Percentiles rank a stretch among this genome's conserved stretches.
These are phyloP conservation scores for Curvularia eragrostidis DNA, from an alignment of 2,329 filamentous ascomycete genomes.

Conservation along the genomic window DNA sequence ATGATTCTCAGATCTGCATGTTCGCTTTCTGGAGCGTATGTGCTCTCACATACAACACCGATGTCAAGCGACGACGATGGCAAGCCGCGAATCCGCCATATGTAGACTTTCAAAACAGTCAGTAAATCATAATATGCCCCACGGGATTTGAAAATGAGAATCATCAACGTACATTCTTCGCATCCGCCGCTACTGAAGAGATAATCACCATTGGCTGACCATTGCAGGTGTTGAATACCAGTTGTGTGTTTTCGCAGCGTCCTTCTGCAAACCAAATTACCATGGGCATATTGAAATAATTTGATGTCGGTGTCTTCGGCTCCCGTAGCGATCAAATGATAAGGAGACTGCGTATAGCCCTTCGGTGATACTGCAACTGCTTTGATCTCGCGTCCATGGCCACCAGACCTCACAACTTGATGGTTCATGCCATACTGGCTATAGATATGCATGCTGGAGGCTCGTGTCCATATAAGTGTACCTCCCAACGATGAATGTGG, in stretches of 20 bases:
- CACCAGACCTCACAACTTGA: conserved; percentile 67
- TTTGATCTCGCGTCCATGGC: conserved; percentile 88
- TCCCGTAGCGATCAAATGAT: conserved; percentile 67
- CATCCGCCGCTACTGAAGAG: conserved; percentile 87
- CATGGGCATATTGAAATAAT: conserved; percentile 64
- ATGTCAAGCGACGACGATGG: conserved; percentile 57
- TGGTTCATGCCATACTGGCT: conserved; percentile 52
- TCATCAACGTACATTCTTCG: conserved; percentile 65
- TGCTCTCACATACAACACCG: conserved; percentile 60
- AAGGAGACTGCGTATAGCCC: conserved; percentile 9
- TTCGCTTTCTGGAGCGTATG: conserved; percentile 58
- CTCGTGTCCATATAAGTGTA: conserved; percentile 77
- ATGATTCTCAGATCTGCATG: conserved; percentile 78
- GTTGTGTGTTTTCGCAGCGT: conserved; percentile 79
- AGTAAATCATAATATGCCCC: not conserved
- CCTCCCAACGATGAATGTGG: conserved; percentile 45
- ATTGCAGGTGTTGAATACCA: conserved; percentile 81
- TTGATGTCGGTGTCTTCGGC: conserved; percentile 78
- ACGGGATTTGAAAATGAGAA: not conserved
- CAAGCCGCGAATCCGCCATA: conserved; percentile 73
- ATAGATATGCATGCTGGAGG: conserved; percentile 60
- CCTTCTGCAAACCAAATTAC: conserved; percentile 59
- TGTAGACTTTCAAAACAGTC: conserved; percentile 63
- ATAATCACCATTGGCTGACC: conserved; percentile 70
- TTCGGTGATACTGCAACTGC: conserved; percentile 57